Evolutionary conservation across 2,329 filamentous ascomycete genomes (phyloP).

Genomic region (Fusarium circinatum): DNA sequence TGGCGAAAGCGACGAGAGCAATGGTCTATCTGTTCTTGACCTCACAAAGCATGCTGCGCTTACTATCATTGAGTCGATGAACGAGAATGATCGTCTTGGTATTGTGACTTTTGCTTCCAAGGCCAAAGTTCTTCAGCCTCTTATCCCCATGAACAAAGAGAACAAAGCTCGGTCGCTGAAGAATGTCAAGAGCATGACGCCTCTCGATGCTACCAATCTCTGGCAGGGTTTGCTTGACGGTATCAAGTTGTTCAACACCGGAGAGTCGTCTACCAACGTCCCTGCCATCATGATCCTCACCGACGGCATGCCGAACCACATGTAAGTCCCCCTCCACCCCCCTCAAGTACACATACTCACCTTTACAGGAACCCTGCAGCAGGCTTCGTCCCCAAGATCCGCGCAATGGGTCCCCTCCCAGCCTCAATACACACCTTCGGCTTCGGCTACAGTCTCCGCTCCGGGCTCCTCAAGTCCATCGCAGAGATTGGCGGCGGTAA

Average conservation of each 20-base stretch:
- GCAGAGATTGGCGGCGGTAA: slow-evolving; percentile 66
- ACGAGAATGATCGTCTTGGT: slow-evolving; percentile 64
- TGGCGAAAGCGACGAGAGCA: slow-evolving; percentile 56
- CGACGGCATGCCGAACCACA: slow-evolving; percentile 65
- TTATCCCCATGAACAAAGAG: slow-evolving; percentile 58
- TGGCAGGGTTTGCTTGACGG: slow-evolving; percentile 67
- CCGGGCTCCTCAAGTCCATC: slow-evolving; percentile 68
- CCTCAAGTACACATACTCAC: neutral
- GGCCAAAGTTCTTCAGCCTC: slow-evolving; percentile 56
- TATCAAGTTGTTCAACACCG: slow-evolving; percentile 57
- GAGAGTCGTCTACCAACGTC: slow-evolving; percentile 49
- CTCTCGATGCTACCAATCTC: slow-evolving; percentile 60
- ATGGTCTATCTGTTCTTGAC: slow-evolving; percentile 66
- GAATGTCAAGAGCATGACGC: slow-evolving; percentile 56
- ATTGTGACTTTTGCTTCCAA: slow-evolving; percentile 64
- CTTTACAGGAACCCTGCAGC: slow-evolving; percentile 54
- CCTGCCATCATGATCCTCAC: slow-evolving; percentile 65
- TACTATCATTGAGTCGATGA: slow-evolving; percentile 67
- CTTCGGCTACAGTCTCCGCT: slow-evolving; percentile 48
- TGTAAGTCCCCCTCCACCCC: slow-evolving; percentile 46
- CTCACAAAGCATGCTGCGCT: slow-evolving; percentile 68
- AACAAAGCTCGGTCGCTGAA: slow-evolving; percentile 57
- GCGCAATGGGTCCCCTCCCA: slow-evolving; percentile 51
- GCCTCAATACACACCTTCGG: slow-evolving; percentile 55
- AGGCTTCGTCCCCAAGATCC: slow-evolving; percentile 66